Conservation (phyloP, 2,329 filamentous ascomycete genomes). For the Sarocladium strictum region DNA sequence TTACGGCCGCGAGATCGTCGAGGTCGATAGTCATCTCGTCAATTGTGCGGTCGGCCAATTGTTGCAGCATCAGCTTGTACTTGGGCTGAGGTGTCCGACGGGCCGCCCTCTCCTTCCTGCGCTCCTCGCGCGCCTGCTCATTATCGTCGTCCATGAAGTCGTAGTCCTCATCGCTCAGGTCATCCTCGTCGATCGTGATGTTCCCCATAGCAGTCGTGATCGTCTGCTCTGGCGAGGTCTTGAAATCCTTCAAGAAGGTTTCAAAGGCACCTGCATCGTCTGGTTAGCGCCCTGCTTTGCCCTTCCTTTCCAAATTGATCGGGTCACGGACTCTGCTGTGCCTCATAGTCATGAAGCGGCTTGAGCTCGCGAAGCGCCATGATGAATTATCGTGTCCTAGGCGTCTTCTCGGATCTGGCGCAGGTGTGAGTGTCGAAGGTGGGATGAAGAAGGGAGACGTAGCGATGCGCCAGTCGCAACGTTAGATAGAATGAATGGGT, state of each 20-base stretch:
- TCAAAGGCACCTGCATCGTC: slow-evolving; percentile 64
- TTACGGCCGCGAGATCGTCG: slow-evolving; percentile 74
- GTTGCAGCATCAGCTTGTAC: slow-evolving; percentile 82
- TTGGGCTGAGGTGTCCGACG: slow-evolving; percentile 64
- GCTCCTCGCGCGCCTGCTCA: slow-evolving; percentile 36
- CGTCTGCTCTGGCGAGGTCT: slow-evolving; percentile 64
- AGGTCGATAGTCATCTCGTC: slow-evolving; percentile 81
- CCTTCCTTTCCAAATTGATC: not conserved
- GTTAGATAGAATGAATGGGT: slow-evolving; percentile 1
- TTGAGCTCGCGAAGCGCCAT: slow-evolving; percentile 86
- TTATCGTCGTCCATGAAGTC: slow-evolving; percentile 86
- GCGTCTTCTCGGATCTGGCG: not conserved
- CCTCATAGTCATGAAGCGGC: slow-evolving; percentile 77
- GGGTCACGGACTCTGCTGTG: slow-evolving; percentile 62
- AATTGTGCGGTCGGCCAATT: slow-evolving; percentile 72
- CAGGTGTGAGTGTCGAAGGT: not conserved
- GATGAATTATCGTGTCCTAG: slow-evolving; percentile 19
- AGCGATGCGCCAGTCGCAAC: slow-evolving; percentile 8
- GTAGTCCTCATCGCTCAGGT: slow-evolving; percentile 74
- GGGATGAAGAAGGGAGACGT: not conserved
- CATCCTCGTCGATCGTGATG: slow-evolving; percentile 82
- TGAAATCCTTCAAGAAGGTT: slow-evolving; percentile 83
- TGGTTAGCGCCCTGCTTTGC: slow-evolving; percentile 21
- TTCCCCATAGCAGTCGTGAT: slow-evolving; percentile 78
- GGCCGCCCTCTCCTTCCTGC: slow-evolving; percentile 42